Evolutionary conservation across 2,329 filamentous ascomycete genomes (phyloP), one percentile per base, ranked within the genome.

Genomic region (Fusarium pseudonygamai): DNA sequence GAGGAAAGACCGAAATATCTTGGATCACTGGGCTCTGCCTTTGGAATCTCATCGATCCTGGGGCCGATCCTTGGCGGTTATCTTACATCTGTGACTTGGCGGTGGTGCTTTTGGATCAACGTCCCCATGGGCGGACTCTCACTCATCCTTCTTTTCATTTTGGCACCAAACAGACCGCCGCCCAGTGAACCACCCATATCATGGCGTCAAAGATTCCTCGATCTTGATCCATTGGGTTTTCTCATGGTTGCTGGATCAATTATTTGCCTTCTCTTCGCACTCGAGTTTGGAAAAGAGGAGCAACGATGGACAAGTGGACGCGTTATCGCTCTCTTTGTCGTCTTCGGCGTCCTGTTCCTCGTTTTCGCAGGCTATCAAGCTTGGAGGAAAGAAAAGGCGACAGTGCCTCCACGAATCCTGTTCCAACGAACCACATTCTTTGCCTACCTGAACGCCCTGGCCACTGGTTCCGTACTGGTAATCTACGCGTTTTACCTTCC

Each of bases 101-200:
- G 69, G 9, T 72, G 69, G 69, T 72, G 69, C 16, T 72, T 72
- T n/a, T 72, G 69, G 69, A 72, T 72, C 30, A 72, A 72, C 3
- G 68, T 72, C 0, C 69, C 69, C 1, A 64, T 72, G 5, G 69
- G 69, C 0, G 69, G 64, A 10, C 42, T 72, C n/a, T 40, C 69
- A 0, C 40, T 72, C 0, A 16, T 68, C 1, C 50, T 72, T 7
- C 10, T 72, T 1, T 53, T 39, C 6, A 12, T 72, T 0, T 18
- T 72, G 9, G 63, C 69, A 1, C 69, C 69, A 0, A 57, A 68
- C 1, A 52, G 56, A 20, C 69, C 69, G 18, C 39, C 69, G 0
- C 68, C 69, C 2, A 39, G 16, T 4, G 45, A 69, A 1, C 49
- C 64, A 6, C 46, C 68, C 1, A 6, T 60, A 2, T 32, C 69